A percentile compares a stretch with the other conserved stretches of the same genome.
Conservation (phyloP, 1,284 basidiomycete genomes). For the Puccinia coronata region DNA sequence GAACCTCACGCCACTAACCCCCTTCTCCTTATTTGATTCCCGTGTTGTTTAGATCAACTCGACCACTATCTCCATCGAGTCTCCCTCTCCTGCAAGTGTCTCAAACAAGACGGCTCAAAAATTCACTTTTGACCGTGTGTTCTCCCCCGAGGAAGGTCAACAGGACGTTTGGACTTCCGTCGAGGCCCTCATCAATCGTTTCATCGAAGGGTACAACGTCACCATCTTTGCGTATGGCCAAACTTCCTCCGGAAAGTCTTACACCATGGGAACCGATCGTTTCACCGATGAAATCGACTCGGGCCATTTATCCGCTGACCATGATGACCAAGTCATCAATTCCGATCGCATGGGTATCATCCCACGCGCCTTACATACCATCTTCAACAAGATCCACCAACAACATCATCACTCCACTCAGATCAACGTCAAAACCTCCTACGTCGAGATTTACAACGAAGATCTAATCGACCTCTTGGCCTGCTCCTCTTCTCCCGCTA, state of each 20-base stretch:
- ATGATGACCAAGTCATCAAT: slow-evolving; percentile 62
- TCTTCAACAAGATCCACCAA: slow-evolving; percentile 75
- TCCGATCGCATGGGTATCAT: slow-evolving; percentile 72
- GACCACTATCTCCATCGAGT: slow-evolving; percentile 63
- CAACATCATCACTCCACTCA: slow-evolving; percentile 72
- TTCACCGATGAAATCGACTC: slow-evolving; percentile 51
- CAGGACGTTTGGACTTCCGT: slow-evolving; percentile 82
- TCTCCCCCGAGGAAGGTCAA: slow-evolving; percentile 78
- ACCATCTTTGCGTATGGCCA: slow-evolving; percentile 98
- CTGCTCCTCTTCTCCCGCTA: slow-evolving; percentile 5
- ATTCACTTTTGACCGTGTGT: slow-evolving; percentile 93
- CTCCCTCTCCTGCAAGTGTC: slow-evolving; percentile 67
- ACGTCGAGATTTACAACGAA: slow-evolving; percentile 98
- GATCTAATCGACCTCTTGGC: slow-evolving; percentile 60
- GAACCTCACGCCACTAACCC: neutral
- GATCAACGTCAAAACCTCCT: slow-evolving; percentile 76
- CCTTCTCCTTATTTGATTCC: slow-evolving; percentile 42
- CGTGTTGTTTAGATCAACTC: slow-evolving; percentile 62
- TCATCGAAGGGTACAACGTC: slow-evolving; percentile 94
- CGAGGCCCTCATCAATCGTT: slow-evolving; percentile 80
- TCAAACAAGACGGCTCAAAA: slow-evolving; percentile 65
- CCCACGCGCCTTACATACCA: slow-evolving; percentile 86
- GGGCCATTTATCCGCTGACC: slow-evolving; percentile 23
- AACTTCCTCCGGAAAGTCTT: slow-evolving; percentile 94
- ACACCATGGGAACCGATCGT: slow-evolving; percentile 84